Percentiles rank a stretch among this genome's conserved stretches.
phyloP scores from a whole-genome alignment of 139 green algal genomes.

The Picochlorum sp. region DNA sequence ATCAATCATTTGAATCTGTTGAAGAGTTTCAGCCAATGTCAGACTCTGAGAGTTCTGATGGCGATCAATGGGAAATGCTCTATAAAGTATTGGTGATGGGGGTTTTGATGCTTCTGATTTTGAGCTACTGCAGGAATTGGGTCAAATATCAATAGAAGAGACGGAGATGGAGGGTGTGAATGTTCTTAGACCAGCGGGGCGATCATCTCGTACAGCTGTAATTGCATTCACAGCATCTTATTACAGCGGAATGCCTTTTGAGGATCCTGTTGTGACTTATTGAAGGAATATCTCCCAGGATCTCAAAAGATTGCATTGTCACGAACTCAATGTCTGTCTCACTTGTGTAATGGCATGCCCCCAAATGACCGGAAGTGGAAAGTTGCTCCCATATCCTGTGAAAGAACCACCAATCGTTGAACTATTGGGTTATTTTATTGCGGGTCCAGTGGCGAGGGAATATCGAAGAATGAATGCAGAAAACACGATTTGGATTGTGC shows the following conservation, averaged over 20 bases:
- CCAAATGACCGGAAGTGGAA: slow-evolving; percentile 51
- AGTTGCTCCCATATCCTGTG: slow-evolving; percentile 9
- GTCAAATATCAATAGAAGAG: slow-evolving; percentile 50
- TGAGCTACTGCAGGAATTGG: slow-evolving; percentile 54
- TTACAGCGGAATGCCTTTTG: slow-evolving; percentile 47
- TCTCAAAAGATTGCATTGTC: slow-evolving; percentile 49
- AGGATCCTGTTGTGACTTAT: slow-evolving; percentile 40
- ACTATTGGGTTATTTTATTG: slow-evolving; percentile 58
- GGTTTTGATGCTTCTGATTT: slow-evolving; percentile 53
- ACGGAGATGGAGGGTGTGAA: neutral
- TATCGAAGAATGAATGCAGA: slow-evolving; percentile 9
- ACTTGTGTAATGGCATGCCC: slow-evolving; percentile 35
- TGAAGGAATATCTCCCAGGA: slow-evolving; percentile 70
- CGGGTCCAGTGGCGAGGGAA: slow-evolving; percentile 28
- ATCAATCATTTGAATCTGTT: slow-evolving; percentile 11
- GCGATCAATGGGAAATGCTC: slow-evolving; percentile 28
- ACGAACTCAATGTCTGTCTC: slow-evolving; percentile 61
- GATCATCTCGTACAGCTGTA: slow-evolving; percentile 34
- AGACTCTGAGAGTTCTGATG: slow-evolving; percentile 9
- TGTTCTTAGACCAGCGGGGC: neutral
- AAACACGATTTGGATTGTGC: slow-evolving; percentile 63
- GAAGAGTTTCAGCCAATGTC: slow-evolving; percentile 14
- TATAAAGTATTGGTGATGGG: slow-evolving; percentile 36
- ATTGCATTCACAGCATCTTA: slow-evolving; percentile 56
- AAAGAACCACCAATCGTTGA: slow-evolving; percentile 42